phyloP scores from a whole-genome alignment of 1,284 basidiomycete genomes.

The Xerocomus minutiporus region DNA sequence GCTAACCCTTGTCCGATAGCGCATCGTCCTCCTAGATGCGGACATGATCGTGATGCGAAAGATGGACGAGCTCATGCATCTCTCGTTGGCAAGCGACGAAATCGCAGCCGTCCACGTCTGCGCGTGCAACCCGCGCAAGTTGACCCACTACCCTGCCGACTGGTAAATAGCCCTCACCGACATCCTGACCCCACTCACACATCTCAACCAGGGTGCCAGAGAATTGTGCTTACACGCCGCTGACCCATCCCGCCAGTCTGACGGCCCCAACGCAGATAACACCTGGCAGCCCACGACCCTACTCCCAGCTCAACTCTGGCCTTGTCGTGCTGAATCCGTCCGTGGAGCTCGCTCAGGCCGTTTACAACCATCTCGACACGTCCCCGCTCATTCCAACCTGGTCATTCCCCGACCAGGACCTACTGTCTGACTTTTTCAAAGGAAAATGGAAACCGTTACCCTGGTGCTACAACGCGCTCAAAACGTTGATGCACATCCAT shows the following conservation, averaged over 20 bases:
- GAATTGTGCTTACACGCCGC: slow-evolving; percentile 81
- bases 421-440: slow-evolving; percentile 77
- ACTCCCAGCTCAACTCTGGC: slow-evolving; percentile 83
- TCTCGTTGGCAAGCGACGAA: slow-evolving; percentile 61
- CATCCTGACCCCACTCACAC: not conserved
- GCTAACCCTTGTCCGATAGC: slow-evolving; percentile 37
- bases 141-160: slow-evolving; percentile 82
- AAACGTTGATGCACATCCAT: slow-evolving; percentile 71
- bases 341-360: slow-evolving; percentile 42
- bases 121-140: slow-evolving; percentile 86
- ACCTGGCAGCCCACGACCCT: slow-evolving; percentile 59
- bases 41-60: slow-evolving; percentile 87
- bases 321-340: slow-evolving; percentile 86
- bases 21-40: slow-evolving; percentile 81
- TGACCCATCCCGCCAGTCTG: slow-evolving; percentile 49
- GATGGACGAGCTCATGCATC: slow-evolving; percentile 89
- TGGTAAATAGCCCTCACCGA: slow-evolving; percentile 55
- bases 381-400: slow-evolving; percentile 68
- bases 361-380: slow-evolving; percentile 62
- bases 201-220: slow-evolving; percentile 67
- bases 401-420: slow-evolving; percentile 90
- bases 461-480: slow-evolving; percentile 85
- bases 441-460: slow-evolving; percentile 71
- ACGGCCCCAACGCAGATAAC: slow-evolving; percentile 46
- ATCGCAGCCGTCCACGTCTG: slow-evolving; percentile 89